phyloP scores from a whole-genome alignment of 805 yeast genomes.

The Candida hungchunana region DNA sequence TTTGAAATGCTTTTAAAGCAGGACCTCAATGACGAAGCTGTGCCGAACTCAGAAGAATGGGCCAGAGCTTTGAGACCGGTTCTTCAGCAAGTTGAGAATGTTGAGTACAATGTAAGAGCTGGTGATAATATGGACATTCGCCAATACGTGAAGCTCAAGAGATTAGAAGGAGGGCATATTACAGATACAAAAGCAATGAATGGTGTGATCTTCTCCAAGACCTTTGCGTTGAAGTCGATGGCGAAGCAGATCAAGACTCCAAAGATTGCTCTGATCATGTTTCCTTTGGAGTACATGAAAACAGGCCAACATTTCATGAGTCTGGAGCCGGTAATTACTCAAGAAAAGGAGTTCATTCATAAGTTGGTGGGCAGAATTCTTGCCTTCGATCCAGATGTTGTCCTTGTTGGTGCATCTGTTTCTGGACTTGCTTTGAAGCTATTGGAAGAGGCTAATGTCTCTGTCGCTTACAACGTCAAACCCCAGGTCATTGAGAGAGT shows the following conservation, averaged over 20 bases:
- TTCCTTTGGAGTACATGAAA: slow-evolving; percentile 81
- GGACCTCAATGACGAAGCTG: slow-evolving; percentile 55
- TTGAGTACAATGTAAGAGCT: slow-evolving; percentile 55
- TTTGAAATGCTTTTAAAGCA: slow-evolving; percentile 53
- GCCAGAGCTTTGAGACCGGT: slow-evolving; percentile 43
- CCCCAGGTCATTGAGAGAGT: slow-evolving; percentile 77
- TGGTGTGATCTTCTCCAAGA: slow-evolving; percentile 83
- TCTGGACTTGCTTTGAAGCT: slow-evolving; percentile 77
- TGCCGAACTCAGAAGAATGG: slow-evolving; percentile 58
- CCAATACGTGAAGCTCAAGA: slow-evolving; percentile 84
- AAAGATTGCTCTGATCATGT: slow-evolving; percentile 74
- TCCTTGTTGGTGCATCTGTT: slow-evolving; percentile 74
- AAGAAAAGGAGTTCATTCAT: slow-evolving; percentile 78
- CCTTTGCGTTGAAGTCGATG: slow-evolving; percentile 79
- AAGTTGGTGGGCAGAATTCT: slow-evolving; percentile 76
- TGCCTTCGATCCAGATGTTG: slow-evolving; percentile 71
- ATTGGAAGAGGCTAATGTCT: slow-evolving; percentile 68
- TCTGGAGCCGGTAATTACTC: slow-evolving; percentile 77
- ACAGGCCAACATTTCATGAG: slow-evolving; percentile 78
- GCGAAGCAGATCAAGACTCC: slow-evolving; percentile 60
- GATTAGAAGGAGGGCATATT: slow-evolving; percentile 71
- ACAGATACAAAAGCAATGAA: slow-evolving; percentile 58
- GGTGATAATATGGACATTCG: slow-evolving; percentile 80
- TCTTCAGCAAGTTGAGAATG: slow-evolving; percentile 49
- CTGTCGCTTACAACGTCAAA: slow-evolving; percentile 78